A percentile compares a stretch with the other conserved stretches of the same genome.
These are phyloP conservation scores for Hippophae gyantsensis DNA, from an alignment of 306 rosid genomes.

Conservation along the genomic window DNA sequence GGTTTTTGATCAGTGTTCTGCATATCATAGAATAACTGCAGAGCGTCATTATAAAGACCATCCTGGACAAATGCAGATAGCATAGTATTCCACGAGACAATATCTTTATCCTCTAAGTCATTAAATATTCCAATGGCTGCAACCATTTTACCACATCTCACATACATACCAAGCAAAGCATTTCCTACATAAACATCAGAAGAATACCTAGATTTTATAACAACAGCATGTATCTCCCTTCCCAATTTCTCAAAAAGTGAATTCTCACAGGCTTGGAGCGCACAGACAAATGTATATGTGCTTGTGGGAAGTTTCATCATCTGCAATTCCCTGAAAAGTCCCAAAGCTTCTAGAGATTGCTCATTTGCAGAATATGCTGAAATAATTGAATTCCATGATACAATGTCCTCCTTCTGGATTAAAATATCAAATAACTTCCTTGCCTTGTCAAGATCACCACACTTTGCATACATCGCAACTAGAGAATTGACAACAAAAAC, in stretches of 20 bases:
- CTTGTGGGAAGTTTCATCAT: constrained; percentile 26
- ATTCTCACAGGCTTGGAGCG: constrained; percentile 61
- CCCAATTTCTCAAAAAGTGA: constrained; percentile 34
- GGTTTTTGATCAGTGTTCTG: constrained; percentile 31
- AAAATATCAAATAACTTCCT: constrained; percentile 40
- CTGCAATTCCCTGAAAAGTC: constrained; percentile 44
- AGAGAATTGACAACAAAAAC: constrained; percentile 54
- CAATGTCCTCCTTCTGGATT: constrained; percentile 40
- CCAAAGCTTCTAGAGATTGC: constrained; percentile 36
- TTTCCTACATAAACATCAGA: constrained; percentile 47
- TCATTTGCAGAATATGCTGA: constrained; percentile 45
- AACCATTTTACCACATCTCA: constrained; percentile 40
- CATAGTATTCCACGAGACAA: constrained; percentile 58
- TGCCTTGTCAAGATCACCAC: constrained; percentile 39
- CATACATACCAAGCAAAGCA: constrained; percentile 64
- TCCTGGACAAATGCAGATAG: constrained; percentile 60
- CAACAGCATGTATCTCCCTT: constrained; percentile 50
- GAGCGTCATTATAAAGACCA: constrained; percentile 39
- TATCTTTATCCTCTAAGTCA: constrained; percentile 38
- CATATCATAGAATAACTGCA: constrained; percentile 39
- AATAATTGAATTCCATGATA: constrained; percentile 67
- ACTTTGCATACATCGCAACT: constrained; percentile 60
- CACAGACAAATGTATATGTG: constrained; percentile 54
- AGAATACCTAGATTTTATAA: constrained; percentile 34
- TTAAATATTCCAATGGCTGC: constrained; percentile 38